These are phyloP conservation scores for Myxozyma sirexii DNA, from an alignment of 805 yeast species.

Conservation along the genomic window DNA sequence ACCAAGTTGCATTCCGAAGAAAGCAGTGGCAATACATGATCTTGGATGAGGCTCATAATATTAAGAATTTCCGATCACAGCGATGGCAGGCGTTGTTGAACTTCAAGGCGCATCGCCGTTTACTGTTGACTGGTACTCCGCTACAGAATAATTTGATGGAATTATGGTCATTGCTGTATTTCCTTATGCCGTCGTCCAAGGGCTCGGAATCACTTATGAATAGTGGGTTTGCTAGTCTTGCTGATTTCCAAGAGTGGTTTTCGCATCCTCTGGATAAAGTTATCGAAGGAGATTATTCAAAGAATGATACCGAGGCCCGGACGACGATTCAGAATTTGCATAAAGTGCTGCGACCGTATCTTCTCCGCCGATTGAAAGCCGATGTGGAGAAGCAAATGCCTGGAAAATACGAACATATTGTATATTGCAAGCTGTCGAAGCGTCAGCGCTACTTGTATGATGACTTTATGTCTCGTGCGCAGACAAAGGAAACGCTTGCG, in stretches of 20 bases:
- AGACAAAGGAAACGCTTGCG: constrained; percentile 88
- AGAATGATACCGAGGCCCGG: constrained; percentile 67
- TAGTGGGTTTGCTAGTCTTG: constrained; percentile 93
- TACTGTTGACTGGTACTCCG: constrained; percentile 94
- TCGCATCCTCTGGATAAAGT: constrained; percentile 75
- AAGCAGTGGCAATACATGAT: constrained; percentile 96
- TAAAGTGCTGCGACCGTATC: constrained; percentile 89
- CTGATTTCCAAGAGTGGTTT: constrained; percentile 97
- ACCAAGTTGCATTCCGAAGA: constrained; percentile 88
- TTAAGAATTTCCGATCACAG: constrained; percentile 92
- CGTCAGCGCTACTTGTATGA: constrained; percentile 91
- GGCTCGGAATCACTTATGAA: constrained; percentile 64
- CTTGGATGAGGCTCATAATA: constrained; percentile 96
- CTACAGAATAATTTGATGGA: constrained; percentile 93
- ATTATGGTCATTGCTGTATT: constrained; percentile 92
- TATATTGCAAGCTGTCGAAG: constrained; percentile 87
- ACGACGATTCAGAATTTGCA: constrained; percentile 86
- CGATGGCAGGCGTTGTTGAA: constrained; percentile 96
- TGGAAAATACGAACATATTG: constrained; percentile 91
- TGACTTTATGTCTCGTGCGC: constrained; percentile 96
- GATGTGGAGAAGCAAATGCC: constrained; percentile 99
- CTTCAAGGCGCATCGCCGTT: constrained; percentile 86
- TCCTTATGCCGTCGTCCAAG: constrained; percentile 89
- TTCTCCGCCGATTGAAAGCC: constrained; percentile 85
- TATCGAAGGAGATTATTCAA: constrained; percentile 66